Evolutionary conservation across 1,139 yeast genomes (phyloP), one percentile per base, ranked within the genome.

Genomic region (Yamadazyma triangularis): DNA sequence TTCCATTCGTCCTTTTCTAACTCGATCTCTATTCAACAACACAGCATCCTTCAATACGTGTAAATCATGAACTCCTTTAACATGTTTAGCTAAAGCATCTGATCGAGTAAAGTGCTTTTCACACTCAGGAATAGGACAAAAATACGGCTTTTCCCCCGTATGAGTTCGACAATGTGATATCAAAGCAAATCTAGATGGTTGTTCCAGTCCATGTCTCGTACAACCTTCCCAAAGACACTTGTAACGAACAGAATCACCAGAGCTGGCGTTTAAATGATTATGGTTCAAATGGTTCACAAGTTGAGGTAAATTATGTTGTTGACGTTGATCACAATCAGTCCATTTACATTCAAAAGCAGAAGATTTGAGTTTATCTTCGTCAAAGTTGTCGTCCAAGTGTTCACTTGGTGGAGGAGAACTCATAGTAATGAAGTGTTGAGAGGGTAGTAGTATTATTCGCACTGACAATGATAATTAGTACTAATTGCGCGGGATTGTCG

Each of bases 91-190:
- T 39, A 83, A 58, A 1, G 80, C 83, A 40, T 77, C 85, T 1
- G 79, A 63, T 34, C 80, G 52, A 1, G 76, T 67, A 45, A 79
- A 80, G 31, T 69, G 70, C 38, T 75, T 69, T 35, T 71, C 74
- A 54, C 91, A 83, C 45, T 79, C 87, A 1, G 87, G 87, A 10
- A 80, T 64, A 0, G 78, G 69, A 48, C 93, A 83, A 41, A 68
- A 75, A 46, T 75, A 79, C 20, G 85, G 85, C 42, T 71, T 70
- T 45, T 79, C 85, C 0, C 83, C 80, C 0, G 85, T 75, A 48
- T 81, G 89, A 2, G 76, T 64, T 31, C 86, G 54, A 45, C 80
- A 62, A 48, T 81, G 89, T 0, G 81, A 65, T 1, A 77, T 65
- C 21, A 81, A 61, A 1, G 81, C 81, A 53, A 74, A 71, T 34